phyloP scores from a whole-genome alignment of 2,329 filamentous ascomycete species.

The Penicillium hesseltinei region DNA sequence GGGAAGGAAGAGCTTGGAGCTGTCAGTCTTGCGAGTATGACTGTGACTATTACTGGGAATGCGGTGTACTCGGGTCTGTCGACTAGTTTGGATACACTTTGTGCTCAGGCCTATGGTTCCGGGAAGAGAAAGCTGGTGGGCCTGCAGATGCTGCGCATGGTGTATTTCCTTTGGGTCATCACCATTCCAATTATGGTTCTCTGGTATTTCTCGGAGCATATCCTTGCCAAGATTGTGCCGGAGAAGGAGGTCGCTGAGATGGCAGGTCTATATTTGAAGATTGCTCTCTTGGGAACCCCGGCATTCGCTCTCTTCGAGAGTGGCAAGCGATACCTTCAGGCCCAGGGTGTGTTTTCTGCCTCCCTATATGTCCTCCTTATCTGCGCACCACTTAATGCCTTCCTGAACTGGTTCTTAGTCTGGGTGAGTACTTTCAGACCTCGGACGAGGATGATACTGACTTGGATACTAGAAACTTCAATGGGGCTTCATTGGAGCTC shows the following conservation, averaged over 20 bases:
- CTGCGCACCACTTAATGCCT: constrained; percentile 75
- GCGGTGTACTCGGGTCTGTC: constrained; percentile 80
- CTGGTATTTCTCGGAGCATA: constrained; percentile 66
- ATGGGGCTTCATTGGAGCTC: constrained; percentile 74
- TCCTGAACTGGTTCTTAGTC: constrained; percentile 78
- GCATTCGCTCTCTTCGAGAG: constrained; percentile 74
- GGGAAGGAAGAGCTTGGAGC: constrained; percentile 69
- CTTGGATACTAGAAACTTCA: constrained; percentile 45
- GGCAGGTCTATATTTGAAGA: constrained; percentile 70
- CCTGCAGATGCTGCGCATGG: constrained; percentile 77
- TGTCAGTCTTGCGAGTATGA: constrained; percentile 71
- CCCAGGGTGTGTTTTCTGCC: constrained; percentile 79
- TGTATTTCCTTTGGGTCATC: constrained; percentile 70
- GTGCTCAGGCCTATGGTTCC: constrained; percentile 89
- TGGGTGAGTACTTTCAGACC: constrained; percentile 56
- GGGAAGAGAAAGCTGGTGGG: constrained; percentile 87
- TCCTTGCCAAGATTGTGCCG: constrained; percentile 67
- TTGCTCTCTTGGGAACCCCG: constrained; percentile 69
- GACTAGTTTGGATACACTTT: constrained; percentile 87
- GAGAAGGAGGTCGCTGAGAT: constrained; percentile 68
- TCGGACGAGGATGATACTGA: neutral
- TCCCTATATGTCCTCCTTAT: constrained; percentile 80
- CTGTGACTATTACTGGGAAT: constrained; percentile 73
- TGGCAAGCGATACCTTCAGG: constrained; percentile 83
- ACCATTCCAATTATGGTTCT: constrained; percentile 69